Conservation (phyloP, 148 eudicot species). For the Fagopyrum homotropicum region DNA sequence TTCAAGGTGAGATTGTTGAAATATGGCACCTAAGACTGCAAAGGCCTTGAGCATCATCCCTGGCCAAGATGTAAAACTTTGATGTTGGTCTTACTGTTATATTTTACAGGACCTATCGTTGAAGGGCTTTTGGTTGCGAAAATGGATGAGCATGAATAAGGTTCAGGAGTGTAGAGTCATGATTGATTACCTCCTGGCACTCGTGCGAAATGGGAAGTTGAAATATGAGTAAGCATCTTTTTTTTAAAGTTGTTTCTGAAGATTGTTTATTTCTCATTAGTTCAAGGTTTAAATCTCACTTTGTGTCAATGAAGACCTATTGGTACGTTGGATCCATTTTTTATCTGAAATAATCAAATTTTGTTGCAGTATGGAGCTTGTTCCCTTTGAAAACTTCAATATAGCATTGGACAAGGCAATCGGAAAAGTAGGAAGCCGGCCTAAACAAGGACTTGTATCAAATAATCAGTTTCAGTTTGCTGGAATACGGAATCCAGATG, state of each 20-base stretch:
- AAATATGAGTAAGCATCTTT: conserved; percentile 59
- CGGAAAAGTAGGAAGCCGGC: conserved; percentile 55
- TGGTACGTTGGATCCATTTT: no score
- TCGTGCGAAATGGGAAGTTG: conserved; percentile 63
- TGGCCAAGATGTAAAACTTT: not conserved
- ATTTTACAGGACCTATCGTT: conserved; percentile 61
- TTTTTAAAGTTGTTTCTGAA: not conserved
- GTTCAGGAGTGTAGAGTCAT: conserved; percentile 53
- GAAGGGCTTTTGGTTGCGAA: conserved; percentile 88
- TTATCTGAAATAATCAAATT: no score
- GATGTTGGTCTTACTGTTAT: not conserved
- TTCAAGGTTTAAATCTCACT: no score
- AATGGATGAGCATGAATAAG: conserved; percentile 61
- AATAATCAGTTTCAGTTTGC: conserved; percentile 1
- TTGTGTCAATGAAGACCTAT: no score
- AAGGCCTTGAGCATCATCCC: not conserved
- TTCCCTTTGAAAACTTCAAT: conserved; percentile 44
- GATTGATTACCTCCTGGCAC: conserved; percentile 63
- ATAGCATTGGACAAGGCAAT: conserved; percentile 48
- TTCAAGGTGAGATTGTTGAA: conserved; percentile 53
- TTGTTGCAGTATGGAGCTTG: conserved; percentile 53
- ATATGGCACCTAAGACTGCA: not conserved
- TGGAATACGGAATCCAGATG: no score
- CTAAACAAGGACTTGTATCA: conserved; percentile 54
- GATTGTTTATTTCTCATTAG: not conserved